Percentiles rank a stretch among this genome's conserved stretches.
Conservation (phyloP, 306 rosid species). For the Cicer bijugum region DNA sequence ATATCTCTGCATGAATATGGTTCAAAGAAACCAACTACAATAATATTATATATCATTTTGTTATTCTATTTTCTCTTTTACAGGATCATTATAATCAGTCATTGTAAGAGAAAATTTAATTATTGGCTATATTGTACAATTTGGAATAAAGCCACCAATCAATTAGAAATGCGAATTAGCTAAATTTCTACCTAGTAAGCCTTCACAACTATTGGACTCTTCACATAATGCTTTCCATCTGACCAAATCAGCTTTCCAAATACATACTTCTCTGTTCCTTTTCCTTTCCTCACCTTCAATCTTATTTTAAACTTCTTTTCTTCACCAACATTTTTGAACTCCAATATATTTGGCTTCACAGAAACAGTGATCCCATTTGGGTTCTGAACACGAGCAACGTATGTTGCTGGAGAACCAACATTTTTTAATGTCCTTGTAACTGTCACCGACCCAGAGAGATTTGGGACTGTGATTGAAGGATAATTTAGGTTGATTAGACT, state of each 20-base stretch:
- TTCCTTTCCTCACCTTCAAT: slow-evolving; percentile 49
- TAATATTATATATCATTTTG: neutral
- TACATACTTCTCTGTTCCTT: slow-evolving; percentile 52
- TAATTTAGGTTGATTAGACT: slow-evolving; percentile 66
- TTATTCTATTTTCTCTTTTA: slow-evolving; percentile 9
- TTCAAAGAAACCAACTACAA: neutral
- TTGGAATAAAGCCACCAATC: slow-evolving; percentile 21
- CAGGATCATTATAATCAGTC: slow-evolving; percentile 27
- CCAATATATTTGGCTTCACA: slow-evolving; percentile 66
- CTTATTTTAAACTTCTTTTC: slow-evolving; percentile 63
- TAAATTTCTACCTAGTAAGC: slow-evolving; percentile 46
- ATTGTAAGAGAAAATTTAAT: slow-evolving; percentile 1
- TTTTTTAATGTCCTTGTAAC: slow-evolving; percentile 69
- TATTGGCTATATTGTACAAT: slow-evolving; percentile 26
- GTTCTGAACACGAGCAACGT: slow-evolving; percentile 50
- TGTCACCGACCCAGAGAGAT: slow-evolving; percentile 58
- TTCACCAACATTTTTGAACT: slow-evolving; percentile 66
- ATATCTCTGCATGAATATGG: too few relatives aligned
- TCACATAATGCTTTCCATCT: slow-evolving; percentile 74
- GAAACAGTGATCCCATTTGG: slow-evolving; percentile 60
- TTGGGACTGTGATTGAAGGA: slow-evolving; percentile 84
- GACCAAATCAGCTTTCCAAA: slow-evolving; percentile 83
- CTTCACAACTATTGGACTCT: slow-evolving; percentile 79
- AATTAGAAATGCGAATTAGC: slow-evolving; percentile 31
- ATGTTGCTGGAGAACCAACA: slow-evolving; percentile 76